Base-by-base conservation (phyloP, 2,329 filamentous ascomycete genomes). In the Juglanconis sp. region DNA sequence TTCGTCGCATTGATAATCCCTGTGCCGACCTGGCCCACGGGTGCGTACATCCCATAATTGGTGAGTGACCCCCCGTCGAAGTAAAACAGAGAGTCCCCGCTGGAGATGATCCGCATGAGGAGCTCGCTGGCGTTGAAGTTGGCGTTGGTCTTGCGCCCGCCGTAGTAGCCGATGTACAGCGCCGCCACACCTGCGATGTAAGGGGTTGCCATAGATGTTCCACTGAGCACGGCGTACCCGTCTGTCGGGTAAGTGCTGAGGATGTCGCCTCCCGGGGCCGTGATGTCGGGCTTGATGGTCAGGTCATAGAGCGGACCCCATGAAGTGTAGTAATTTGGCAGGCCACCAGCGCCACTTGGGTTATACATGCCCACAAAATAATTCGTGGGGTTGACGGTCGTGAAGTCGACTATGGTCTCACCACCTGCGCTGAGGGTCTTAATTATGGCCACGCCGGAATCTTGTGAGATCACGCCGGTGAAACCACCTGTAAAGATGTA, bases 201-300 rank as follows among this genome's bases (percentile, higher is more conserved):
- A 7, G 78, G 77, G 17, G 72, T 72, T 4, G 77, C 75, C 79
- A 81, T 80, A 2, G 76, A 78, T 1, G 79, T 82, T 42, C 79
- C 79, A 49, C 72, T 76, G 32, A 77, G 66, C 7, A 77, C 70
- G 38, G 72, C 71, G 57, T 80, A 80, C 4, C 60, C 55, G 6
- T 61, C 63, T n/a, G 65, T 59, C 1, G 63, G 64, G 57, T 72
- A 79, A 2, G 77, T 79, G 11, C 74, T 76, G 35, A 79, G 68
- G 53, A 79, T 79, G 10, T 73, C 69, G 11, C 74, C 73, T 47
- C 76, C 75, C 2, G 75, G 74, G 0, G 74, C 69, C 15, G 72
- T 71, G 52, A 78, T 62, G 50, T 78, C 70, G 8, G 76, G 72
- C 58, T 74, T 75, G 52, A 77, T 70, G 54, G 71, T 68, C 15